These are phyloP conservation scores for Knufia fluminis DNA, from an alignment of 2,329 filamentous ascomycete genomes.

Conservation along the genomic window DNA sequence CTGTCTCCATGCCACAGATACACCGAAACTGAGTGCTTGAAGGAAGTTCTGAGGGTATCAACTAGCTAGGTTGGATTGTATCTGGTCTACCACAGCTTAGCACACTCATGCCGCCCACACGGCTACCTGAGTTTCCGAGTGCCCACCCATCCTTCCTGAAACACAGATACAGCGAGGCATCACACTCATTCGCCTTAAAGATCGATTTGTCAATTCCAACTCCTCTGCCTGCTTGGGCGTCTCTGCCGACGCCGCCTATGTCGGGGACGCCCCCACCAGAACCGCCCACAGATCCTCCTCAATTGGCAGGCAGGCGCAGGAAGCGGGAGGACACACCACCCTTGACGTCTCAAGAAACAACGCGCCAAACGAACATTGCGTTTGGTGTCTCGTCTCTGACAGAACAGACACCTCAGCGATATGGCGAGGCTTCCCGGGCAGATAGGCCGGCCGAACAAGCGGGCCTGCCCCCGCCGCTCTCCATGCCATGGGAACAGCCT, in stretches of 20 bases:
- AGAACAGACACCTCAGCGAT: slow-evolving; percentile 11
- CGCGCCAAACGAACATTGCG: not conserved
- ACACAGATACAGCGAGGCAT: slow-evolving; percentile 25
- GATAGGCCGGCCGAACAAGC: slow-evolving; percentile 13
- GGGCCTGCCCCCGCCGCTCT: slow-evolving; percentile 16
- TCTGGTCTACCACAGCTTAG: not conserved
- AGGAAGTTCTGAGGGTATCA: not conserved
- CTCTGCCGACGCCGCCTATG: slow-evolving; percentile 35
- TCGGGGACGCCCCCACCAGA: slow-evolving; percentile 33
- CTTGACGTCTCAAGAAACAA: slow-evolving; percentile 1
- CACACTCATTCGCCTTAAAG: slow-evolving; percentile 23
- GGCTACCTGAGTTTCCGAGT: slow-evolving; percentile 16
- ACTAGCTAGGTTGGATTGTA: not conserved
- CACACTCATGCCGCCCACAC: slow-evolving; percentile 22
- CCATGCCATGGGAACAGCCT: slow-evolving; percentile 12
- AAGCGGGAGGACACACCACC: slow-evolving; percentile 26
- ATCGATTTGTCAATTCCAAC: slow-evolving; percentile 23
- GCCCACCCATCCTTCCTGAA: slow-evolving; percentile 21
- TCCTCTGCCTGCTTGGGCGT: slow-evolving; percentile 29
- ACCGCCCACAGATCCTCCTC: slow-evolving; percentile 31
- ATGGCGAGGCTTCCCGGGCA: slow-evolving; percentile 20
- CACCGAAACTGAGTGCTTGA: not conserved
- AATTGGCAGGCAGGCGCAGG: slow-evolving; percentile 26
- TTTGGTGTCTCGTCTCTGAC: slow-evolving; percentile 2
- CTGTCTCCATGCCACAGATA: not conserved